Percentiles rank a stretch among this genome's conserved stretches.
These are phyloP conservation scores for Trichoderma afroharzianum DNA, from an alignment of 2,329 filamentous ascomycete genomes.

Conservation along the genomic window DNA sequence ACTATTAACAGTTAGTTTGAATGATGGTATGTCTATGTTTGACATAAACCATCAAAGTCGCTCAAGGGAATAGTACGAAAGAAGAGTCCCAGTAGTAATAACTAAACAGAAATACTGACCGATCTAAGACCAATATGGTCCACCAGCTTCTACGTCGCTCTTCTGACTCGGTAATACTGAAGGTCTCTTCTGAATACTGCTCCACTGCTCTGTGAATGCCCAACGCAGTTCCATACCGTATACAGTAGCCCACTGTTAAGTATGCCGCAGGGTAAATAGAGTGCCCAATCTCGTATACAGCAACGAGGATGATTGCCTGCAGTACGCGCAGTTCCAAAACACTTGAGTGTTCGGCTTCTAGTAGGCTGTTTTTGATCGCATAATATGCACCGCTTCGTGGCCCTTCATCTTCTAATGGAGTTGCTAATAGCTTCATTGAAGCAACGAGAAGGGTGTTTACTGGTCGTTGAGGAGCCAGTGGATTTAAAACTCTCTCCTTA, in stretches of 20 bases:
- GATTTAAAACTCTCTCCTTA: not conserved
- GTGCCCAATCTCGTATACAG: not conserved
- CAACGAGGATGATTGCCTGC: not conserved
- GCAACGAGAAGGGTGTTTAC: not conserved
- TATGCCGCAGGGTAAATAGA: not conserved
- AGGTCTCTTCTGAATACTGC: not conserved
- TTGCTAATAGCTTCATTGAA: not conserved
- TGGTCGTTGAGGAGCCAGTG: not conserved
- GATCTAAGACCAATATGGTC: not conserved
- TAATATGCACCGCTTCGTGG: not conserved
- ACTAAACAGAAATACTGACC: not conserved
- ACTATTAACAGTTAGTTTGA: not conserved
- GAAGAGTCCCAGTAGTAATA: not conserved
- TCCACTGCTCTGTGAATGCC: not conserved
- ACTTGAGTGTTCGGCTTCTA: not conserved
- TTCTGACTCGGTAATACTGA: not conserved
- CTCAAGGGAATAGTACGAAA: not conserved
- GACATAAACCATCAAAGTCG: not conserved
- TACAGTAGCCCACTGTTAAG: not conserved
- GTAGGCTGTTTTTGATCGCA: not conserved
- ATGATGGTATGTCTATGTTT: not conserved
- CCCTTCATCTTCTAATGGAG: not conserved
- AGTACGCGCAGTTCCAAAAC: not conserved
- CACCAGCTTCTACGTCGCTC: conserved; percentile 2
- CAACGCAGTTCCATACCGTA: not conserved